Conservation (phyloP, 129 eudicot species). For the Tanacetum coccineum region DNA sequence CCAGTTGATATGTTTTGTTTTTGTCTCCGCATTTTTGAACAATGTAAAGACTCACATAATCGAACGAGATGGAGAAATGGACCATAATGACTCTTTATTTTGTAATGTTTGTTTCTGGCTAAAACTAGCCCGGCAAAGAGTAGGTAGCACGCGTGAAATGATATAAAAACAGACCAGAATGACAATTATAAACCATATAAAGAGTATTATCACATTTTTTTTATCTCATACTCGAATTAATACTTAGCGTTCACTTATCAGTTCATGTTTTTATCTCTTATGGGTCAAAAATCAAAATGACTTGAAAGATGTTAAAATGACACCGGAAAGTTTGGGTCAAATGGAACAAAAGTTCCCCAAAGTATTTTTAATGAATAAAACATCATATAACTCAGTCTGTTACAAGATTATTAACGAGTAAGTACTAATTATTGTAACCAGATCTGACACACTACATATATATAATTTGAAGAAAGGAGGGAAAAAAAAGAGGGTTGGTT, state of each 20-base stretch:
- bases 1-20: not conserved
- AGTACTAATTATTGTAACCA: not conserved
- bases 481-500: no score
- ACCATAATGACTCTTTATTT: not conserved
- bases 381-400: not conserved
- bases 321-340: not conserved
- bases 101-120: conserved; percentile 8
- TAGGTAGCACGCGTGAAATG: not conserved
- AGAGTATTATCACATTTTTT: not conserved
- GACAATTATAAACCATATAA: not conserved
- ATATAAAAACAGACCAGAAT: not conserved
- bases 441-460: not conserved
- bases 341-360: not conserved
- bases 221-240: not conserved
- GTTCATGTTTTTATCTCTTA: not conserved
- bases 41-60: not conserved
- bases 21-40: not conserved
- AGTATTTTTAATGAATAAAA: not conserved
- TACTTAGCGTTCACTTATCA: not conserved
- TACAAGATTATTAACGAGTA: not conserved
- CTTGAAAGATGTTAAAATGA: not conserved
- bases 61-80: not conserved
- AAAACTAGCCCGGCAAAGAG: not conserved
- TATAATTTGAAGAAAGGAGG: no score
- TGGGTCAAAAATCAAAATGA: not conserved